Evolutionary conservation across 352 stramenopile genomes (phyloP).

Genomic region (Salisapilia sapeloensis): DNA sequence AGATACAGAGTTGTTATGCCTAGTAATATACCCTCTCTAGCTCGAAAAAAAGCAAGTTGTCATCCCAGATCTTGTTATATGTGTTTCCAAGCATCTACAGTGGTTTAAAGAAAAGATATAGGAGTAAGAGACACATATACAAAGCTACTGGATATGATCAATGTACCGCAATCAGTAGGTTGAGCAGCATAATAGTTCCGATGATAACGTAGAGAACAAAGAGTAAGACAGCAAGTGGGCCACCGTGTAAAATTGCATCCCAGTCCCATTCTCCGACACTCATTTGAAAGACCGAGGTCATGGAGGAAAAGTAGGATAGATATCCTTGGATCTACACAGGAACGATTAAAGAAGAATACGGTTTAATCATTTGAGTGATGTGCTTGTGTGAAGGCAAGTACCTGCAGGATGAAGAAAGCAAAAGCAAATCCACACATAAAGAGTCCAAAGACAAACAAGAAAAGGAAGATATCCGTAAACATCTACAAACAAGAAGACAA

Average conservation of each 20-base stretch:
- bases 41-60: conserved; percentile 64
- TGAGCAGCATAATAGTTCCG: conserved; percentile 71
- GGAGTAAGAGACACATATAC: too few relatives aligned
- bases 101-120: background rate
- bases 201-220: conserved; percentile 61
- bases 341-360: background rate
- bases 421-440: conserved; percentile 64
- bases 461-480: conserved; percentile 62
- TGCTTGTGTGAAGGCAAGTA: conserved; percentile 3
- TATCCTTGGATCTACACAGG: conserved; percentile 37
- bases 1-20: background rate
- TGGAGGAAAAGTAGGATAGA: conserved; percentile 32
- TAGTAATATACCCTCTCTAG: conserved; percentile 32
- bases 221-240: conserved; percentile 42
- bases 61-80: conserved; percentile 77
- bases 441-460: conserved; percentile 53
- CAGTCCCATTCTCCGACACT: conserved; percentile 65
- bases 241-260: conserved; percentile 49
- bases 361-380: background rate
- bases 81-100: conserved; percentile 70
- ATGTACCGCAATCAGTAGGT: conserved; percentile 55
- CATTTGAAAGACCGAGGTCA: conserved; percentile 49
- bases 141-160: background rate
- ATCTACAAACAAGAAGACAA: conserved; percentile 17
- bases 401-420: conserved; percentile 72